A percentile compares a stretch with the other conserved stretches of the same genome.
These are phyloP conservation scores for Lentinus polychrous DNA, from an alignment of 1,284 basidiomycete genomes.

Conservation along the genomic window DNA sequence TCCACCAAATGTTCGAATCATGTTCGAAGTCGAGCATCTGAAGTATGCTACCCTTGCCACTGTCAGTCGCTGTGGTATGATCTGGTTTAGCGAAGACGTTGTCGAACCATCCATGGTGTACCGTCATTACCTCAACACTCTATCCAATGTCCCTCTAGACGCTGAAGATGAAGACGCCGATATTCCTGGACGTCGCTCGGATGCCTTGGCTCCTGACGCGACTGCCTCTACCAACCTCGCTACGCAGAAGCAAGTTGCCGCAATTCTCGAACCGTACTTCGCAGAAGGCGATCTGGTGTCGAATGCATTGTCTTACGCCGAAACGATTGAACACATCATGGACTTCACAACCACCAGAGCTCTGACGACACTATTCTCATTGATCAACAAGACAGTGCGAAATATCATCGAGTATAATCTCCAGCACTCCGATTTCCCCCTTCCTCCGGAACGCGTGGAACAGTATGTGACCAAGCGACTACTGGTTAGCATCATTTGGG, in stretches of 20 bases:
- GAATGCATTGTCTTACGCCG: slow-evolving; percentile 74
- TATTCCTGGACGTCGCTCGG: slow-evolving; percentile 49
- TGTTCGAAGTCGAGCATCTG: slow-evolving; percentile 99
- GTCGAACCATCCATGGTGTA: slow-evolving; percentile 91
- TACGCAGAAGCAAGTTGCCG: slow-evolving; percentile 80
- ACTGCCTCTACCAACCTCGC: slow-evolving; percentile 55
- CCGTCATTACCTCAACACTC: slow-evolving; percentile 78
- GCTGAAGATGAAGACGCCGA: slow-evolving; percentile 88
- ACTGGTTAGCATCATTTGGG: slow-evolving; percentile 93
- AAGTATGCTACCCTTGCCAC: slow-evolving; percentile 97
- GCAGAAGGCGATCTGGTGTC: slow-evolving; percentile 77
- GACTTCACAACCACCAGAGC: slow-evolving; percentile 92
- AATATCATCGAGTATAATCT: slow-evolving; percentile 94
- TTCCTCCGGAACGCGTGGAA: slow-evolving; percentile 78
- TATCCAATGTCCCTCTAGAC: slow-evolving; percentile 77
- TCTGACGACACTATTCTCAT: slow-evolving; percentile 92
- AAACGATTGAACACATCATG: slow-evolving; percentile 94
- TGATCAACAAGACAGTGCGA: slow-evolving; percentile 93
- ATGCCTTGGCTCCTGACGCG: slow-evolving; percentile 43
- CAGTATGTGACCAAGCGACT: slow-evolving; percentile 90
- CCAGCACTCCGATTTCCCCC: slow-evolving; percentile 93
- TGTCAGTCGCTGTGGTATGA: slow-evolving; percentile 99
- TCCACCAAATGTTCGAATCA: slow-evolving; percentile 95
- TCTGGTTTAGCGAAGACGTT: slow-evolving; percentile 99
- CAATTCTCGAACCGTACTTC: slow-evolving; percentile 80